phyloP scores from a whole-genome alignment of 305 asterid genomes.

The Fraxinus latifolia region DNA sequence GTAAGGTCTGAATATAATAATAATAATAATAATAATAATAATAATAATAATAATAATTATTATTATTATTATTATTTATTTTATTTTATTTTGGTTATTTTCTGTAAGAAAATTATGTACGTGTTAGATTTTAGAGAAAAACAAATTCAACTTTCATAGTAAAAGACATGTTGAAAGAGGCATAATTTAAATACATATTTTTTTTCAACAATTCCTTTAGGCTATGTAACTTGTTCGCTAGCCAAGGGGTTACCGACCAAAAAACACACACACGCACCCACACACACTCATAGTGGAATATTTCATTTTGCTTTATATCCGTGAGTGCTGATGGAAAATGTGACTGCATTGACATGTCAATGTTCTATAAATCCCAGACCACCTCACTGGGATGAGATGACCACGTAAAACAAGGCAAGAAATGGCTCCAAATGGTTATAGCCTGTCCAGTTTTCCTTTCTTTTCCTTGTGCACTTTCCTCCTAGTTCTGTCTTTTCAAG shows the following conservation, averaged over 20 bases:
- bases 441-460: background rate
- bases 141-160: background rate
- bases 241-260: background rate
- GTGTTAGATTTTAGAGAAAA: background rate
- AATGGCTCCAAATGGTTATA: background rate
- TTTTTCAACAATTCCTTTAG: background rate
- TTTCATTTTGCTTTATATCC: background rate
- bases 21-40: no score
- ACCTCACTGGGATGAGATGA: background rate
- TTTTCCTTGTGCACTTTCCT: background rate
- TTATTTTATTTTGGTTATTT: no score
- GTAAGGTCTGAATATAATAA: background rate
- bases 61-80: no score
- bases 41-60: no score
- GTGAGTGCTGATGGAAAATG: background rate
- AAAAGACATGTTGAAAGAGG: background rate
- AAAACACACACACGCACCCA: no score
- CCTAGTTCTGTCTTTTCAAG: background rate
- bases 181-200: no score
- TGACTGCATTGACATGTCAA: background rate
- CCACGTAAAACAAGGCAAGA: background rate
- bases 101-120: background rate
- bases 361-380: background rate
- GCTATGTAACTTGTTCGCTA: background rate
- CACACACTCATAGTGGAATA: background rate